Conservation (phyloP, 2,329 filamentous ascomycete species). For the Sarocladium brachiariae region DNA sequence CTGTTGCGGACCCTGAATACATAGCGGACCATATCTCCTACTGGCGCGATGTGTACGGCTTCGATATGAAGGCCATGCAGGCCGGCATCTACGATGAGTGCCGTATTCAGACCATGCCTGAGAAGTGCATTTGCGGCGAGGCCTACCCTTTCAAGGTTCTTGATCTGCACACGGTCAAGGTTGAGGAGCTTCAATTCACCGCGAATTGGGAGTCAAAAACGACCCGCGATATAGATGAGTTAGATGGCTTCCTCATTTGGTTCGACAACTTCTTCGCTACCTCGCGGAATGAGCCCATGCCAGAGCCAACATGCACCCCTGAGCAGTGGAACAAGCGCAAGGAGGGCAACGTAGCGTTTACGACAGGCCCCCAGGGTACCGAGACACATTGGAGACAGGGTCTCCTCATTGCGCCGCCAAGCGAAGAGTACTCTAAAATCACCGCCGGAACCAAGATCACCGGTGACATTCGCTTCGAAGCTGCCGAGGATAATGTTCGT, state of each 20-base stretch:
- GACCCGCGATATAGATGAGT: conserved; percentile 51
- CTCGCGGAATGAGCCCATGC: conserved; percentile 43
- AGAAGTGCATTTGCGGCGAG: conserved; percentile 50
- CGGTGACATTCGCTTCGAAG: conserved; percentile 65
- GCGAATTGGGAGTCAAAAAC: conserved; percentile 59
- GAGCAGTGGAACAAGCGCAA: conserved; percentile 52
- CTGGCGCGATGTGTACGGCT: conserved; percentile 91
- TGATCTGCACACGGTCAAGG: conserved; percentile 65
- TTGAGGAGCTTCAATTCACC: conserved; percentile 69
- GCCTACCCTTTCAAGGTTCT: conserved; percentile 65
- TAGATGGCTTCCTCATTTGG: conserved; percentile 90
- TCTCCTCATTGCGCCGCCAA: conserved; percentile 61
- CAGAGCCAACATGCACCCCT: conserved; percentile 46
- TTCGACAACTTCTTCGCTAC: conserved; percentile 90
- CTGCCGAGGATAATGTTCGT: conserved; percentile 62
- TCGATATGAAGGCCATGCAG: conserved; percentile 90
- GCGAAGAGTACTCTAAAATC: conserved; percentile 37
- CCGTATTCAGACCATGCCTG: conserved; percentile 66
- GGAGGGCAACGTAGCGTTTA: conserved; percentile 69
- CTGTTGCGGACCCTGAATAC: conserved; percentile 71
- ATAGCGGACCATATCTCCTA: conserved; percentile 71
- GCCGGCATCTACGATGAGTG: conserved; percentile 73
- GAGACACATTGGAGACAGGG: conserved; percentile 91
- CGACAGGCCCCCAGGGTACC: conserved; percentile 69
- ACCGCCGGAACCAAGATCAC: conserved; percentile 51